A percentile compares a stretch with the other conserved stretches of the same genome.
phyloP scores from a whole-genome alignment of 2,329 filamentous ascomycete species.

The Sphaceloma murrayae region DNA sequence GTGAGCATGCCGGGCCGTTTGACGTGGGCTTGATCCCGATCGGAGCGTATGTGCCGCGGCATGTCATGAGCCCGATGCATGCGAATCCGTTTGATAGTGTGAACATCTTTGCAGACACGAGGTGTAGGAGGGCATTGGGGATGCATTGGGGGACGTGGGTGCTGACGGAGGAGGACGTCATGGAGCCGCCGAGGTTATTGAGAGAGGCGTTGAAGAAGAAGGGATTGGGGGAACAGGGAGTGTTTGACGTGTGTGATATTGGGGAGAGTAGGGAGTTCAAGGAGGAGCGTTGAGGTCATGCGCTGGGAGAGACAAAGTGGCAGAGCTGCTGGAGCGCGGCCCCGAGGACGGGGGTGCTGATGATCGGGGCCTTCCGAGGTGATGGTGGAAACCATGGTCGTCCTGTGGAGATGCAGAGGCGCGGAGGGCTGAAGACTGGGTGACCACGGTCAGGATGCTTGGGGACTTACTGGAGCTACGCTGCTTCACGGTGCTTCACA shows the following conservation, averaged over 20 bases:
- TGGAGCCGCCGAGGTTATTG: conserved; percentile 69
- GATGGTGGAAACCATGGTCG: no score
- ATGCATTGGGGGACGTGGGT: conserved; percentile 92
- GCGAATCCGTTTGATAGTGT: conserved; percentile 79
- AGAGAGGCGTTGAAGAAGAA: conserved; percentile 60
- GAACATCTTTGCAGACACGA: conserved; percentile 79
- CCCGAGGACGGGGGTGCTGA: no score
- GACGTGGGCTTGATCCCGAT: conserved; percentile 90
- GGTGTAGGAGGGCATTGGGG: conserved; percentile 65
- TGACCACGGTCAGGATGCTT: no score
- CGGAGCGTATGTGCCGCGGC: conserved; percentile 70
- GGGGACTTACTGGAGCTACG: no score
- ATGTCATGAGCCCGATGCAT: conserved; percentile 71
- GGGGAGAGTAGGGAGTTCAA: conserved; percentile 65
- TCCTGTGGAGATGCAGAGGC: no score
- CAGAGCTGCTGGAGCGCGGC: no score
- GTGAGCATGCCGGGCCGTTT: conserved; percentile 69
- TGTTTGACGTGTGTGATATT: conserved; percentile 77
- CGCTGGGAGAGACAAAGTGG: background rate
- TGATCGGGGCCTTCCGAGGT: no score
- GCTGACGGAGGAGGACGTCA: conserved; percentile 71
- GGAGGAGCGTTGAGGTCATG: background rate
- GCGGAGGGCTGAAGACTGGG: no score
- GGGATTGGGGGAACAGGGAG: conserved; percentile 57
- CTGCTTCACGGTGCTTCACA: no score